Evolutionary conservation across 2,329 filamentous ascomycete species (phyloP).

Genomic region (Xylariaceae sp.): DNA sequence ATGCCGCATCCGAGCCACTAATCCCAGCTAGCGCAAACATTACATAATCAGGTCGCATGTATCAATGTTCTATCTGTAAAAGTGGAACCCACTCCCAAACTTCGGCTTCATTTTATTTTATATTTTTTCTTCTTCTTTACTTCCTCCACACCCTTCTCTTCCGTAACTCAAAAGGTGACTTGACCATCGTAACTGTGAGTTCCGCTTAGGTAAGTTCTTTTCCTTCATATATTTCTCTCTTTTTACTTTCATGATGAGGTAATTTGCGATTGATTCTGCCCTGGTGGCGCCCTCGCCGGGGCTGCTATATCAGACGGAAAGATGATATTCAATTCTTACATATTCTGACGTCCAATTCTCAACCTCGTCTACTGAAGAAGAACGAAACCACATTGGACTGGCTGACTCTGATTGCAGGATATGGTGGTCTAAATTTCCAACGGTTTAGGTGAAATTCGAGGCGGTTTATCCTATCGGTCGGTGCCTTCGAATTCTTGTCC

Average conservation of each 20-base stretch:
- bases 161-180: not conserved
- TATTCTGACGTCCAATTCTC: slow-evolving; percentile 75
- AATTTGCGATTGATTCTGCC: slow-evolving; percentile 98
- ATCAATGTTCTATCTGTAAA: no score
- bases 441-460: no score
- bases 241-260: slow-evolving; percentile 76
- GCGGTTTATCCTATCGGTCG: no score
- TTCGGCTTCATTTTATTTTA: slow-evolving; percentile 1
- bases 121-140: slow-evolving; percentile 25
- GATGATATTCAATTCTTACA: slow-evolving; percentile 98
- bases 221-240: slow-evolving; percentile 13
- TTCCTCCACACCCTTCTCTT: slow-evolving; percentile 1
- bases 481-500: no score
- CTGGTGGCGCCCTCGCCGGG: slow-evolving; percentile 89
- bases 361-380: not conserved
- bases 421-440: no score
- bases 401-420: no score
- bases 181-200: slow-evolving; percentile 27
- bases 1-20: slow-evolving; percentile 16
- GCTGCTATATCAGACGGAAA: slow-evolving; percentile 75
- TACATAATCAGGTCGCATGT: no score
- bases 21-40: not conserved
- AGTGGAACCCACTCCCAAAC: slow-evolving; percentile 1
- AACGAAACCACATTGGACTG: no score
- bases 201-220: slow-evolving; percentile 14